Evolutionary conservation across 2,329 filamentous ascomycete species (phyloP), one percentile per base, ranked within the genome.

Genomic region (Fusarium goolgardi): DNA sequence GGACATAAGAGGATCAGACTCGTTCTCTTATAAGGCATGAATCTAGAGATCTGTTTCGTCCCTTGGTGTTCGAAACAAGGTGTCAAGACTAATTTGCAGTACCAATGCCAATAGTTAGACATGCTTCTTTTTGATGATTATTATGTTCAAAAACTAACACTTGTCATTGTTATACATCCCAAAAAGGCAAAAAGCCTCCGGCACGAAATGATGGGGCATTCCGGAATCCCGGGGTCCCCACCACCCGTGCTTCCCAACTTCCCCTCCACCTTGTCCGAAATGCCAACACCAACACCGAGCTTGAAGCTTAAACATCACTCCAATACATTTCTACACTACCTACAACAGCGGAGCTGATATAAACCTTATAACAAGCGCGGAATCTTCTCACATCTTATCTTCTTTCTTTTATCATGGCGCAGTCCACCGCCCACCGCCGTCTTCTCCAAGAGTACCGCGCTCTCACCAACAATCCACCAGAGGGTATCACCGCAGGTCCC

Each of bases 361-460:
- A 16, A 10, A 23, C 6, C n/a, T 25, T 25, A 25, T 9, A 25
- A 6, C 16, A 20, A 20, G 13, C 16, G 23, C 34, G 15, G 18
- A 12, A 21, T 34, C 29, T 34, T 18, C 25, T 16, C 4, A 8
- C 18, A 16, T 7, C 3, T 11, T 32, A 7, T 18, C 5, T 6
- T 13, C 9, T 23, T 27, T 32, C 9, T 21, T 13, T 18, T 59
- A 43, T 56, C 59, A 88, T 88, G 86, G 82, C 87, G 47, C 82
- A 85, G 67, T 86, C 87, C 31, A 90, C 87, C 63, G 88, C 89
- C 71, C 88, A 90, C 78, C 87, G 89, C 73, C 94, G 96, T 41
- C 91, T 99, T 72, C 94, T 98, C 78, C 92, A 95, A 82, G 96
- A 99, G 84, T 99, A 99, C 85, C 93, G 93, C 77, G 90, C 92